Evolutionary conservation across 1,139 yeast species (phyloP).

Genomic region (Candida sojae): DNA sequence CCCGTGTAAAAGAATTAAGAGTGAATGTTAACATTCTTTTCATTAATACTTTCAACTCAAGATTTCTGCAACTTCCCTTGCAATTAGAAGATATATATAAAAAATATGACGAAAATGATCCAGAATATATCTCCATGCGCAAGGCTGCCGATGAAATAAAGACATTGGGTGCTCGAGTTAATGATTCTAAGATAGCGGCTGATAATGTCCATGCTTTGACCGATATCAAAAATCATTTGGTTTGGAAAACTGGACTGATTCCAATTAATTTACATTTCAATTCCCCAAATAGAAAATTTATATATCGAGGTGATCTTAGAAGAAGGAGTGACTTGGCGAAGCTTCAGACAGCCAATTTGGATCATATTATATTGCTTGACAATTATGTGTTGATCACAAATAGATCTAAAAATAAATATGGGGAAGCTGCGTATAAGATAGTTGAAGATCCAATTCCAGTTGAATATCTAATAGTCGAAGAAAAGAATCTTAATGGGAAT

Average conservation of each 20-base stretch:
- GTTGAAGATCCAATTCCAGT: conserved; percentile 63
- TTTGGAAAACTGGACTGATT: conserved; percentile 45
- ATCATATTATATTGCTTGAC: conserved; percentile 67
- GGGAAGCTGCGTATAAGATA: conserved; percentile 38
- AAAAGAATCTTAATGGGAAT: conserved; percentile 13
- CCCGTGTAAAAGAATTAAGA: conserved; percentile 44
- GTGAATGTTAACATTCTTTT: conserved; percentile 62
- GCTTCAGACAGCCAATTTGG: conserved; percentile 43
- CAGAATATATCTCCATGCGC: conserved; percentile 55
- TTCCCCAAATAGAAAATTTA: conserved; percentile 57
- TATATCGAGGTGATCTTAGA: conserved; percentile 60
- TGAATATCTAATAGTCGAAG: conserved; percentile 58
- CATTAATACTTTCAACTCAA: conserved; percentile 74
- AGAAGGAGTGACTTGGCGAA: conserved; percentile 63
- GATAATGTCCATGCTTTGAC: conserved; percentile 53
- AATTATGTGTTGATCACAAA: conserved; percentile 74
- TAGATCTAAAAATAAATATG: conserved; percentile 25
- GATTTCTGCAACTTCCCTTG: conserved; percentile 70
- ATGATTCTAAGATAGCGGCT: conserved; percentile 56
- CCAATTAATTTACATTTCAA: conserved; percentile 53
- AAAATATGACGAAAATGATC: conserved; percentile 48
- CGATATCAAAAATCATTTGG: conserved; percentile 47
- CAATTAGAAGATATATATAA: conserved; percentile 61
- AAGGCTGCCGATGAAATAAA: conserved; percentile 51
- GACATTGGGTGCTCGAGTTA: conserved; percentile 39